These are phyloP conservation scores for Cladosporium oxysporum DNA, from an alignment of 2,329 filamentous ascomycete species.

Conservation along the genomic window DNA sequence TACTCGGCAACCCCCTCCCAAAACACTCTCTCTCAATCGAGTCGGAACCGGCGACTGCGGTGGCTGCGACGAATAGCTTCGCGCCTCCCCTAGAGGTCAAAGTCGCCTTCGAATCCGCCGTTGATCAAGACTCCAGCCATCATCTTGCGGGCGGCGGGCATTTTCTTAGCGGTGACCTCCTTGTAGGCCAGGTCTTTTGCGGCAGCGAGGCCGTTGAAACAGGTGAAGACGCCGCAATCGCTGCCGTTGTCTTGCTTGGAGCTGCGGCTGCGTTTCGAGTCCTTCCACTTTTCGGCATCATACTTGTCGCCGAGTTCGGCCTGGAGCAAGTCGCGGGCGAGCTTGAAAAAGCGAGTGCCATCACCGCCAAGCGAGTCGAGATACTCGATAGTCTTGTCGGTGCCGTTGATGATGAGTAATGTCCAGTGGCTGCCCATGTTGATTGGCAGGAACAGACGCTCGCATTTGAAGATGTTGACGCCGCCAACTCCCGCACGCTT, in stretches of 20 bases:
- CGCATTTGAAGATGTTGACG: conserved; percentile 64
- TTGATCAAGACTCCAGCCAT: conserved; percentile 68
- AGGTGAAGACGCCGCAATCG: conserved; percentile 77
- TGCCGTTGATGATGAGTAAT: conserved; percentile 65
- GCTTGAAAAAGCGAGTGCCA: conserved; percentile 28
- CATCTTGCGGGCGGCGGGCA: conserved; percentile 43
- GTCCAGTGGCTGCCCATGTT: conserved; percentile 67
- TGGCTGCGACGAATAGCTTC: neutral
- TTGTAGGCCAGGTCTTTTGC: conserved; percentile 56
- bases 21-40: neutral
- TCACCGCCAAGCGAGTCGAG: conserved; percentile 66
- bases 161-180: conserved; percentile 26
- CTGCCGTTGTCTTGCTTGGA: conserved; percentile 65
- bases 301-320: conserved; percentile 60
- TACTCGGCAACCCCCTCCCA: neutral
- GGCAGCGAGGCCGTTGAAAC: conserved; percentile 69
- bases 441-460: conserved; percentile 70
- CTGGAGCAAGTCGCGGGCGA: conserved; percentile 56
- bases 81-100: neutral
- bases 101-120: conserved; percentile 55
- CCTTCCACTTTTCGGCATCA: conserved; percentile 60
- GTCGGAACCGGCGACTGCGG: neutral
- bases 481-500: conserved; percentile 59
- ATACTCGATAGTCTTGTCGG: conserved; percentile 63
- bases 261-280: conserved; percentile 50